These are phyloP conservation scores for Phytophthora citrophthora DNA, from an alignment of 352 stramenopile genomes.

Conservation along the genomic window DNA sequence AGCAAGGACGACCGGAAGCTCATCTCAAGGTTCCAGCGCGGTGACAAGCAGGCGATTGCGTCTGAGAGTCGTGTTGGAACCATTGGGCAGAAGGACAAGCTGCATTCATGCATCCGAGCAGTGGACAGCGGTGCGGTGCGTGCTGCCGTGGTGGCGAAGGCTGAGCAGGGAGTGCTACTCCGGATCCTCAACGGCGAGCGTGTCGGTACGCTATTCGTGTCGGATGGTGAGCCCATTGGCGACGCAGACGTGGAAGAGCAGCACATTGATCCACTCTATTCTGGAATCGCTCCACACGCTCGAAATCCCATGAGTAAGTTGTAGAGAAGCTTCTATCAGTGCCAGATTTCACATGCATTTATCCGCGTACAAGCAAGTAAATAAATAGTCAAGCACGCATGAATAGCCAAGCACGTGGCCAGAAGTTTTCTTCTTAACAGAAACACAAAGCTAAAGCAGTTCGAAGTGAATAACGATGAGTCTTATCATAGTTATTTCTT, in stretches of 20 bases:
- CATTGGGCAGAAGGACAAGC: conserved; percentile 82
- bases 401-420: too few relatives aligned
- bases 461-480: too few relatives aligned
- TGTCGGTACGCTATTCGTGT: conserved; percentile 73
- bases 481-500: too few relatives aligned
- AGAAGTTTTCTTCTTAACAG: too few relatives aligned
- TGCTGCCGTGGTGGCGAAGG: conserved; percentile 72
- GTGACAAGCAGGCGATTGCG: conserved; percentile 49
- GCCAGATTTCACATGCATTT: too few relatives aligned
- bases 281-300: conserved; percentile 51
- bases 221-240: conserved; percentile 53
- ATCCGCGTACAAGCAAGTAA: too few relatives aligned
- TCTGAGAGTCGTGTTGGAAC: conserved; percentile 63
- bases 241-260: conserved; percentile 46
- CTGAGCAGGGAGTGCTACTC: conserved; percentile 62
- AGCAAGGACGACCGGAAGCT: conserved; percentile 34
- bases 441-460: too few relatives aligned
- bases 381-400: too few relatives aligned
- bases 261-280: conserved; percentile 76
- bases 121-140: conserved; percentile 72
- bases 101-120: conserved; percentile 79
- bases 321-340: conserved; percentile 14
- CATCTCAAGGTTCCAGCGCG: conserved; percentile 56
- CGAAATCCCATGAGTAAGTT: conserved; percentile 46
- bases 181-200: conserved; percentile 70